Conservation (phyloP, 805 yeast species). For the Myxozyma nipponensis region DNA sequence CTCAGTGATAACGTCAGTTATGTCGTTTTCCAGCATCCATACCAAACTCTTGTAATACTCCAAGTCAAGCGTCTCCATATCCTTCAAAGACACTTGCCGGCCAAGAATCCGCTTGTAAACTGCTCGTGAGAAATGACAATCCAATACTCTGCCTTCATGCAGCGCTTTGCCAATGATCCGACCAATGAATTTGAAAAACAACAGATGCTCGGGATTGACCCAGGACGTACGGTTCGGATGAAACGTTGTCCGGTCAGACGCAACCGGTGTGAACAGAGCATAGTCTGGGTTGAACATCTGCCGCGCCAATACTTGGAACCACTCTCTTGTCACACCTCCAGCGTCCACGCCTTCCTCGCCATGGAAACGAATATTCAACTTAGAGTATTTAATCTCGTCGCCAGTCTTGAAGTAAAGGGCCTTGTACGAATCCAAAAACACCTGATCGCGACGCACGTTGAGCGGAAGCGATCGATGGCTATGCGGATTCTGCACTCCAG, state of each 20-base stretch:
- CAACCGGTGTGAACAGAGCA: conserved; percentile 86
- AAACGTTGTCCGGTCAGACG: conserved; percentile 87
- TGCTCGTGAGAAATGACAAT: conserved; percentile 92
- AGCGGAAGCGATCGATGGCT: conserved; percentile 50
- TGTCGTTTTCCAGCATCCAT: conserved; percentile 97
- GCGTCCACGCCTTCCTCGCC: conserved; percentile 98
- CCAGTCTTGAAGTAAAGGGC: conserved; percentile 72
- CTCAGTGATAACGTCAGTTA: conserved; percentile 91
- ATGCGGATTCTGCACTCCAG: conserved; percentile 38
- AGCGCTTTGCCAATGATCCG: conserved; percentile 92
- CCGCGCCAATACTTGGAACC: conserved; percentile 91
- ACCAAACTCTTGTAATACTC: conserved; percentile 87
- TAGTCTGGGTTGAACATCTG: conserved; percentile 96
- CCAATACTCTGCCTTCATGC: conserved; percentile 76
- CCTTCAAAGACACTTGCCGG: conserved; percentile 76
- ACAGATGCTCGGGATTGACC: conserved; percentile 87
- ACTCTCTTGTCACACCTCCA: conserved; percentile 95
- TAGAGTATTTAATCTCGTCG: conserved; percentile 67
- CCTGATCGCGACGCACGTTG: conserved; percentile 79
- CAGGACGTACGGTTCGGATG: conserved; percentile 92
- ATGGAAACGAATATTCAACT: conserved; percentile 74
- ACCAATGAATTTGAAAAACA: conserved; percentile 93
- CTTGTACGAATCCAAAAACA: conserved; percentile 85
- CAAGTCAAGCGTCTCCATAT: conserved; percentile 88
- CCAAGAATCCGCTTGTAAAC: conserved; percentile 86